These are phyloP conservation scores for Blastobotrys raffinosifermentans DNA, from an alignment of 1,139 yeast genomes.

Conservation along the genomic window DNA sequence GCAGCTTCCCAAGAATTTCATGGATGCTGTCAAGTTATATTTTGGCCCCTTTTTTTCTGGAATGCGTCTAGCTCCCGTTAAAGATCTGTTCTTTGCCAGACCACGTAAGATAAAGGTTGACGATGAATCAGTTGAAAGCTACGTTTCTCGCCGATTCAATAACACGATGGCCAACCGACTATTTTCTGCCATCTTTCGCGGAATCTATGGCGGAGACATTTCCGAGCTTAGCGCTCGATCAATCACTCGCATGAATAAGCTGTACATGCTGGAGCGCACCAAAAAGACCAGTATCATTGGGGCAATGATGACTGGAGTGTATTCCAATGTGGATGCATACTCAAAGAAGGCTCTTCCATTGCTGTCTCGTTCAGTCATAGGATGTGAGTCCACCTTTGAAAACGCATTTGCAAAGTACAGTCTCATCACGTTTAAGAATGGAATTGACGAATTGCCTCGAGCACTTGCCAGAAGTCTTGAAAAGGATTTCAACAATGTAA, in stretches of 20 bases:
- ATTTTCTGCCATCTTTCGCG: conserved; percentile 78
- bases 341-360: conserved; percentile 22
- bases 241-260: conserved; percentile 34
- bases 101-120: conserved; percentile 22
- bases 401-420: conserved; percentile 21
- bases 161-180: conserved; percentile 53
- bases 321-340: conserved; percentile 25
- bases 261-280: conserved; percentile 52
- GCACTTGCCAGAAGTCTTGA: conserved; percentile 36
- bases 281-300: conserved; percentile 52
- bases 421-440: conserved; percentile 27
- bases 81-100: conserved; percentile 37
- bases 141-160: conserved; percentile 67
- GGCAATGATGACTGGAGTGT: conserved; percentile 32
- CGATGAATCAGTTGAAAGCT: conserved; percentile 71
- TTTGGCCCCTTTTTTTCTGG: conserved; percentile 38
- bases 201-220: conserved; percentile 87
- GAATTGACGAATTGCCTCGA: conserved; percentile 28
- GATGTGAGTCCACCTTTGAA: conserved; percentile 15
- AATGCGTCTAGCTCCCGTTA: conserved; percentile 22
- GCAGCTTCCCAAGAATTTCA: conserved; percentile 28
- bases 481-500: conserved; percentile 42
- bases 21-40: conserved; percentile 25
- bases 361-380: conserved; percentile 23
- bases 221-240: conserved; percentile 58